phyloP scores from a whole-genome alignment of 2,329 filamentous ascomycete genomes.

The Emydomyces testavorans region DNA sequence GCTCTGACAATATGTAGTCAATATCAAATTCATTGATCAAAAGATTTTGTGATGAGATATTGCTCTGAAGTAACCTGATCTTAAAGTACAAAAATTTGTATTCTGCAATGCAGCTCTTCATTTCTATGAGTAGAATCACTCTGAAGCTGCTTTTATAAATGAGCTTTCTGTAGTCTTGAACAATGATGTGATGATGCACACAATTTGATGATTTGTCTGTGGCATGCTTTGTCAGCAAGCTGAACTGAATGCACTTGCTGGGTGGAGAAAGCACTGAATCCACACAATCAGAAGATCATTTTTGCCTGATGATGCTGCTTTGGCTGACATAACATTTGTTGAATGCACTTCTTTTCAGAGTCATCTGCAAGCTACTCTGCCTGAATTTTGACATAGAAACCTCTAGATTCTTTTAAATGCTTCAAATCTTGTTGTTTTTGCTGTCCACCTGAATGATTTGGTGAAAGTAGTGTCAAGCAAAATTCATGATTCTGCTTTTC shows the following conservation, averaged over 20 bases:
- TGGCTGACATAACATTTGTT: background rate
- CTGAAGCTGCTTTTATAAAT: conserved; percentile 36
- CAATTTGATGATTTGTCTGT: conserved; percentile 25
- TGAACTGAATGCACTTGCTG: conserved; percentile 17
- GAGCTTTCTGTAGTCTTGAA: conserved; percentile 33
- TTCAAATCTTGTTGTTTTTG: conserved; percentile 18
- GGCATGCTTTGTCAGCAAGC: background rate
- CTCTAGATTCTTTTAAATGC: conserved; percentile 16
- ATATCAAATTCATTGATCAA: conserved; percentile 37
- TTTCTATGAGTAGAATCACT: conserved; percentile 27
- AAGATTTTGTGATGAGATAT: conserved; percentile 39
- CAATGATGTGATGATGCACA: conserved; percentile 34
- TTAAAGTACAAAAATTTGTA: conserved; percentile 17
- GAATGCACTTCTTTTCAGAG: background rate
- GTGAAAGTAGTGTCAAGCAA: conserved; percentile 22
- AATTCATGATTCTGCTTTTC: conserved; percentile 20
- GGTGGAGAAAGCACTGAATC: conserved; percentile 13
- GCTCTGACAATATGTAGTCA: too few species aligned
- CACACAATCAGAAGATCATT: conserved; percentile 19
- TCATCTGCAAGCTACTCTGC: background rate
- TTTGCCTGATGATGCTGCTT: conserved; percentile 12
- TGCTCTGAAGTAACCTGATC: conserved; percentile 31
- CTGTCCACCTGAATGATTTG: conserved; percentile 17
- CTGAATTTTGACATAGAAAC: background rate
- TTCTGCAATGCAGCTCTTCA: conserved; percentile 30